Evolutionary conservation across 2,329 filamentous ascomycete species (phyloP).

Genomic region (Phyllosticta citribraziliensis): DNA sequence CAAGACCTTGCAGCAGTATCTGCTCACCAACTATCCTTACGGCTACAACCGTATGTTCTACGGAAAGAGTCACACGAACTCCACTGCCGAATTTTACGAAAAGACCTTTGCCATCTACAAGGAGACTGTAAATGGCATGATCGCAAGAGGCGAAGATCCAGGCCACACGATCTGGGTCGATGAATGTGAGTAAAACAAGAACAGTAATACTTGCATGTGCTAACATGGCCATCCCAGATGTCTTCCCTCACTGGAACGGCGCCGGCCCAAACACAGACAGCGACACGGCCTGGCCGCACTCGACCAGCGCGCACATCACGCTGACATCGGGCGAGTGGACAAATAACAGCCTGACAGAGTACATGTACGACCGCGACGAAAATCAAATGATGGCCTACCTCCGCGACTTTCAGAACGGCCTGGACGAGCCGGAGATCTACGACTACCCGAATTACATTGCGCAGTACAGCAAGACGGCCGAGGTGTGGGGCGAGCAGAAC

Average conservation of each 20-base stretch:
- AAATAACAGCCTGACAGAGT: conserved; percentile 3
- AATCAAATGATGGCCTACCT: conserved; percentile 5
- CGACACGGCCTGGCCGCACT: conserved; percentile 4
- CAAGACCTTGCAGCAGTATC: conserved; percentile 6
- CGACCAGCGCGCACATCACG: conserved; percentile 5
- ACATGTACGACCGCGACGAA: conserved; percentile 1
- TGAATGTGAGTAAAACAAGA: not conserved
- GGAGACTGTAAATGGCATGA: conserved; percentile 7
- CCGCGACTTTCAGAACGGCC: conserved; percentile 2
- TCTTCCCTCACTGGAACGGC: conserved; percentile 7
- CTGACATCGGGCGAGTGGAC: conserved; percentile 6
- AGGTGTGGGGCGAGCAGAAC: conserved; percentile 4
- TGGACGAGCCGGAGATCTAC: conserved; percentile 1
- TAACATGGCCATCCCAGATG: not conserved
- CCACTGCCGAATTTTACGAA: not conserved
- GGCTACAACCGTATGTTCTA: conserved; percentile 9
- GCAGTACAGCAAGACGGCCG: conserved; percentile 2
- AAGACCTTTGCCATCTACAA: conserved; percentile 7
- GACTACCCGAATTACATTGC: conserved; percentile 9
- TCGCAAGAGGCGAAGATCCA: conserved; percentile 4
- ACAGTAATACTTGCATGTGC: not conserved
- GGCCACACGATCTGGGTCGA: conserved; percentile 8
- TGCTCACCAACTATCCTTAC: conserved; percentile 8
- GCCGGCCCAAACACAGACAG: not conserved
- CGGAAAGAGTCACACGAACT: conserved; percentile 9